Conservation (phyloP, 495 filamentous ascomycete species). For the Aspergillus incahuasiensis region DNA sequence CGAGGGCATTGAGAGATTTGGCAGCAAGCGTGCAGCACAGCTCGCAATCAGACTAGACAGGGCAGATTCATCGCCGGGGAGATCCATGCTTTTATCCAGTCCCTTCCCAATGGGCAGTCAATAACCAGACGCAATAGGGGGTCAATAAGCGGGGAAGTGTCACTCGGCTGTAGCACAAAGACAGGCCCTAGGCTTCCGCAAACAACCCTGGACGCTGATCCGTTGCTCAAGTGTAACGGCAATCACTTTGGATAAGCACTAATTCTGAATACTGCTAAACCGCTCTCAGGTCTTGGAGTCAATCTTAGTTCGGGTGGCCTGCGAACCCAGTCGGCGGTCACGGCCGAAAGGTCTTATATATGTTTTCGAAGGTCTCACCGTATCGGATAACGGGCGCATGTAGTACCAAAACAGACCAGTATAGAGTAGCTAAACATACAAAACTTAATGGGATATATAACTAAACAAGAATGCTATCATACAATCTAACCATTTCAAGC, state of each 20-base stretch:
- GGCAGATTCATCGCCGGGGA: neutral
- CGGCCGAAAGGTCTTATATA: too few relatives aligned
- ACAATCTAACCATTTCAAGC: neutral
- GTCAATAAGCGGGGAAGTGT: neutral
- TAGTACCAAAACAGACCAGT: neutral
- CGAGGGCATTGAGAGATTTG: constrained; percentile 10
- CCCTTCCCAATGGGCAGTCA: neutral
- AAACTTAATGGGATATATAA: neutral
- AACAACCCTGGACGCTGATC: neutral
- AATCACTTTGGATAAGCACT: neutral
- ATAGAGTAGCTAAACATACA: neutral
- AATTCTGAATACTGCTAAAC: neutral
- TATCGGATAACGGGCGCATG: too few relatives aligned
- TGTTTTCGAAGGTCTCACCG: too few relatives aligned
- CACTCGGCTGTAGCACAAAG: neutral
- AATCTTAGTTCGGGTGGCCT: too few relatives aligned
- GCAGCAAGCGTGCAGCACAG: neutral
- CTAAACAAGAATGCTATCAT: neutral
- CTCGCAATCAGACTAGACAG: neutral
- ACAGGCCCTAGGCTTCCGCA: neutral
- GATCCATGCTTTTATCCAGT: neutral
- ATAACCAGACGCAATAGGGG: constrained; percentile 4
- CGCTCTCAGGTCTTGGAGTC: too few relatives aligned
- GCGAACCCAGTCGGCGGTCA: too few relatives aligned
- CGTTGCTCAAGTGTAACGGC: neutral